Conservation (phyloP, 768 basidiomycete genomes). For the Suillus fuscotomentosus region DNA sequence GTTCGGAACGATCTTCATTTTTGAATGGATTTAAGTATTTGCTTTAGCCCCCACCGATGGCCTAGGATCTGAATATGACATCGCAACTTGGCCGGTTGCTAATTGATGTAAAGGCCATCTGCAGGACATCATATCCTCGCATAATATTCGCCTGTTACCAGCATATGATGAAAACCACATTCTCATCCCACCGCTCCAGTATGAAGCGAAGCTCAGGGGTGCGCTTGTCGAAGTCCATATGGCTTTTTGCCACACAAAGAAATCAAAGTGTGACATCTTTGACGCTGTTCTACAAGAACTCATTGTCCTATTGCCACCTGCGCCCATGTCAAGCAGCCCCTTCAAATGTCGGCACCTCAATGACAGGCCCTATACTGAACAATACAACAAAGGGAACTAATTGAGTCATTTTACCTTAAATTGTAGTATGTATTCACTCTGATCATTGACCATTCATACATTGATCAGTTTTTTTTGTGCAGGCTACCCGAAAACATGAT, state of each 20-base stretch:
- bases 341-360: background rate
- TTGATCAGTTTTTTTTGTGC: too few species aligned
- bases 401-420: too few species aligned
- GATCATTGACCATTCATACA: too few species aligned
- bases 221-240: constrained; percentile 2
- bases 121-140: background rate
- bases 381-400: background rate
- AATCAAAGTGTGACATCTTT: background rate
- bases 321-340: background rate
- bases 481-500: too few species aligned
- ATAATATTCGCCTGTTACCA: constrained; percentile 2
- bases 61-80: too few species aligned
- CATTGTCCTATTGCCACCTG: background rate
- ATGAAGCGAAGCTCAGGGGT: background rate
- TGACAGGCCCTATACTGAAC: background rate
- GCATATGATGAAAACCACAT: background rate
- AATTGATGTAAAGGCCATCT: background rate
- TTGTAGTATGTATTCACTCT: too few species aligned
- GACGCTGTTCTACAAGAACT: background rate
- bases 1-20: too few species aligned
- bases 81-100: too few species aligned
- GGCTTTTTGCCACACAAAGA: background rate
- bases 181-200: background rate
- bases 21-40: too few species aligned
- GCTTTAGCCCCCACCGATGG: too few species aligned